These are phyloP conservation scores for Coemansia sp. DNA, from an alignment of 192 early-diverging fungal species.

Conservation along the genomic window DNA sequence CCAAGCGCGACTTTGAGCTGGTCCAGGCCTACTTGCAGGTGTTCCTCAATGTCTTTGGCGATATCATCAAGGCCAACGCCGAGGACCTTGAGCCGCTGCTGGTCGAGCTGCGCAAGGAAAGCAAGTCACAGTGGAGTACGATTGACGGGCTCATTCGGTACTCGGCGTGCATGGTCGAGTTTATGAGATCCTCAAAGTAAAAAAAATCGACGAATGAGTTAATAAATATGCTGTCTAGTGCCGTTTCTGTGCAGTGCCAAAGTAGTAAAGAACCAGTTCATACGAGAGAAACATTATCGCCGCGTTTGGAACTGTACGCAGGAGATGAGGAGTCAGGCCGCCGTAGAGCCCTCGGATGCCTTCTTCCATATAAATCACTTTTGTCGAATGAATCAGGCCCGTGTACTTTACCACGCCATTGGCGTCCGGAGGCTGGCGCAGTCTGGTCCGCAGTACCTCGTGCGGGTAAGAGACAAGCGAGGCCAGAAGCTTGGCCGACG, in stretches of 20 bases:
- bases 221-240: not conserved
- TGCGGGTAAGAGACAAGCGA: conserved; percentile 91
- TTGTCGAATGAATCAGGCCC: conserved; percentile 61
- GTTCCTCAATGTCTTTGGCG: conserved; percentile 79
- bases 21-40: conserved; percentile 73
- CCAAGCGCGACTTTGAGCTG: conserved; percentile 83
- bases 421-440: conserved; percentile 76
- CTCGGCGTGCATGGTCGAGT: conserved; percentile 53
- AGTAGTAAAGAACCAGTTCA: conserved; percentile 65
- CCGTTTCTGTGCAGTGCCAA: conserved; percentile 18
- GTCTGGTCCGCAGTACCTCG: conserved; percentile 88
- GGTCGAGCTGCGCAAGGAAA: conserved; percentile 36
- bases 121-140: conserved; percentile 26
- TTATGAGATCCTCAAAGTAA: conserved; percentile 32
- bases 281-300: conserved; percentile 91
- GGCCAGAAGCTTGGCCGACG: conserved; percentile 80
- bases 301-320: conserved; percentile 94
- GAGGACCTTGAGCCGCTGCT: conserved; percentile 51
- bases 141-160: conserved; percentile 46
- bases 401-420: conserved; percentile 70
- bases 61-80: conserved; percentile 65
- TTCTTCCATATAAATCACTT: conserved; percentile 69
- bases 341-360: conserved; percentile 85
- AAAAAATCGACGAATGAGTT: no score
- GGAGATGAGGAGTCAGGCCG: conserved; percentile 90